Percentiles rank a stretch among this genome's conserved stretches.
Conservation (phyloP, 805 yeast genomes). For the Kodamaea hsintzibuensis region DNA sequence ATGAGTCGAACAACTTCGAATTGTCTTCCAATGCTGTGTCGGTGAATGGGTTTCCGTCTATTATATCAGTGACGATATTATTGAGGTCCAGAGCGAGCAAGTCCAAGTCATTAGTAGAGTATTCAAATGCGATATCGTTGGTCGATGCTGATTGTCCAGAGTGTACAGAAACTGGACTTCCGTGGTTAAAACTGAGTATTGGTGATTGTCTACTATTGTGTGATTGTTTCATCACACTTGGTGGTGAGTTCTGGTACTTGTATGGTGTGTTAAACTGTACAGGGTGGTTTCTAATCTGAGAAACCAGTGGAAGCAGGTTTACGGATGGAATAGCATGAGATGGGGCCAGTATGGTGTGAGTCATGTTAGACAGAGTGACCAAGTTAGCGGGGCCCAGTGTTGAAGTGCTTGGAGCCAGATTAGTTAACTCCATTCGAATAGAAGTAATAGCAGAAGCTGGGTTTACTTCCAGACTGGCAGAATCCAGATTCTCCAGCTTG, state of each 20-base stretch:
- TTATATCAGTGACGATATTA: constrained; percentile 38
- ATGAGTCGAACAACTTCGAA: constrained; percentile 5
- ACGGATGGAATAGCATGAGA: not conserved
- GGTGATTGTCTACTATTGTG: not conserved
- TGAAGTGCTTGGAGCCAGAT: not conserved
- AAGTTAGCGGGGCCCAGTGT: not conserved
- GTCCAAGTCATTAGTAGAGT: constrained; percentile 33
- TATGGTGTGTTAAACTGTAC: not conserved
- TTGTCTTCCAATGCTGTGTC: not conserved
- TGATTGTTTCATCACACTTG: not conserved
- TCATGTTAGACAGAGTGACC: not conserved
- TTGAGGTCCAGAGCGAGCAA: constrained; percentile 40
- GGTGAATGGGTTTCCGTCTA: constrained; percentile 5
- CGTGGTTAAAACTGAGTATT: not conserved
- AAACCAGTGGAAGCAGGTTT: not conserved
- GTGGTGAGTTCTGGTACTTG: not conserved
- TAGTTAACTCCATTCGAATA: not conserved
- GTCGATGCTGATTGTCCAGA: not conserved
- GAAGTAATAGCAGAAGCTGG: not conserved
- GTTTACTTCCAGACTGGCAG: not conserved
- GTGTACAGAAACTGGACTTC: constrained; percentile 1
- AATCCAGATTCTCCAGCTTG: not conserved
- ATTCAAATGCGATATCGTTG: constrained; percentile 7
- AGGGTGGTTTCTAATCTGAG: not conserved
- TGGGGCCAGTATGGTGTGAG: not conserved